Conservation (phyloP, 345 rosid species). For the Microthlaspi erraticum region DNA sequence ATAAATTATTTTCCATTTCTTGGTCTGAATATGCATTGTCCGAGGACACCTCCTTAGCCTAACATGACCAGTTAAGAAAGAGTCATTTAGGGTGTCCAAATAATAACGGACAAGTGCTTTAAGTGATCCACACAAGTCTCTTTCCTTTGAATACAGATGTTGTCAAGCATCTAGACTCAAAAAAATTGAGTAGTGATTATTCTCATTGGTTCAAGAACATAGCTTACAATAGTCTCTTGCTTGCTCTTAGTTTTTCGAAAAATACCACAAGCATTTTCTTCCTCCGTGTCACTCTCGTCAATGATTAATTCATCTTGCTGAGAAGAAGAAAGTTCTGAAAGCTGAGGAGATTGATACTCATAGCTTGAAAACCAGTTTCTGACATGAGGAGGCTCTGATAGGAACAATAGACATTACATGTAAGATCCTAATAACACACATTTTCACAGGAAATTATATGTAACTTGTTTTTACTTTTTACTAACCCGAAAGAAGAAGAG, state of each 20-base stretch:
- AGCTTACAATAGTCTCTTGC: constrained; percentile 30
- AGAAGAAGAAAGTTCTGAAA: constrained; percentile 27
- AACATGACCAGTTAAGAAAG: constrained; percentile 20
- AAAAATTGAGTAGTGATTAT: not conserved
- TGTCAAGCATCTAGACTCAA: too few relatives aligned
- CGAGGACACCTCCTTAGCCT: constrained; percentile 37
- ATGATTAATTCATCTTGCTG: constrained; percentile 39
- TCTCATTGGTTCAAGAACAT: constrained; percentile 12
- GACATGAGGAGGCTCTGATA: constrained; percentile 64
- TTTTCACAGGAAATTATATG: not conserved
- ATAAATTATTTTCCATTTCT: constrained; percentile 7
- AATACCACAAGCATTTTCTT: constrained; percentile 20
- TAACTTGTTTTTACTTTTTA: constrained; percentile 22
- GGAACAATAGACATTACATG: constrained; percentile 4
- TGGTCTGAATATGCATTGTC: constrained; percentile 23
- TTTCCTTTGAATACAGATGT: not conserved
- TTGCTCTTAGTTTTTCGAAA: constrained; percentile 29
- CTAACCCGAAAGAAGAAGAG: constrained; percentile 59
- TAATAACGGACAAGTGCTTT: not conserved
- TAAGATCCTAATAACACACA: constrained; percentile 16
- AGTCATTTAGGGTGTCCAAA: not conserved
- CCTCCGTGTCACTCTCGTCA: constrained; percentile 46
- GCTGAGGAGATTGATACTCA: constrained; percentile 53
- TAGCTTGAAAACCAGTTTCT: constrained; percentile 64
- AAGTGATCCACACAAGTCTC: constrained; percentile 20